Evolutionary conservation across 345 rosid species (phyloP).

Genomic region (Draba incana): DNA sequence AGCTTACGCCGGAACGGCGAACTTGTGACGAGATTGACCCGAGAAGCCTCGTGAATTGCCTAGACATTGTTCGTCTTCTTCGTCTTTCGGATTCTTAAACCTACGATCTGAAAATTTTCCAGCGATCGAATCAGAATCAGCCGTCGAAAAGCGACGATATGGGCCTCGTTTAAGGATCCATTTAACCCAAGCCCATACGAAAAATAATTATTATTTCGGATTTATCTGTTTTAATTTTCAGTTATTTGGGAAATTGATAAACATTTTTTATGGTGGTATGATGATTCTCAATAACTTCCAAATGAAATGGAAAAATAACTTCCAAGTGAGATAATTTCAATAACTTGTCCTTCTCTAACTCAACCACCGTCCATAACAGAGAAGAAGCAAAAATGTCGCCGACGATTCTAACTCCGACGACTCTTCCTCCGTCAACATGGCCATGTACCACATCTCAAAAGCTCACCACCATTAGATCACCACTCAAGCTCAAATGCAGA

Average conservation of each 20-base stretch:
- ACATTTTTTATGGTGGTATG: too few relatives aligned
- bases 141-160: not conserved
- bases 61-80: conserved; percentile 27
- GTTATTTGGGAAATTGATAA: too few relatives aligned
- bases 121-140: conserved; percentile 14
- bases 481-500: conserved; percentile 42
- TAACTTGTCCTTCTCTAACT: not conserved
- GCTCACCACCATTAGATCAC: conserved; percentile 30
- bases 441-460: conserved; percentile 30
- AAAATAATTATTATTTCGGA: too few relatives aligned
- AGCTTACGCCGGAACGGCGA: conserved; percentile 23
- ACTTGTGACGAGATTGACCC: conserved; percentile 33
- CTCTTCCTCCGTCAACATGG: conserved; percentile 38
- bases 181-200: not conserved
- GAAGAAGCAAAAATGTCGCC: conserved; percentile 21
- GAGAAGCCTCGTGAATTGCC: conserved; percentile 39
- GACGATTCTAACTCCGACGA: conserved; percentile 37
- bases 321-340: conserved; percentile 14
- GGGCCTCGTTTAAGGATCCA: conserved; percentile 8
- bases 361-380: conserved; percentile 32
- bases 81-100: conserved; percentile 12
- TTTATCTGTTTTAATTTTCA: too few relatives aligned
- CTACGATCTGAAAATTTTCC: conserved; percentile 16
- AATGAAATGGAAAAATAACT: conserved; percentile 10
- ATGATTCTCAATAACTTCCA: not conserved